Evolutionary conservation across 2,329 filamentous ascomycete genomes (phyloP).

Genomic region (Colletotrichum melonis): DNA sequence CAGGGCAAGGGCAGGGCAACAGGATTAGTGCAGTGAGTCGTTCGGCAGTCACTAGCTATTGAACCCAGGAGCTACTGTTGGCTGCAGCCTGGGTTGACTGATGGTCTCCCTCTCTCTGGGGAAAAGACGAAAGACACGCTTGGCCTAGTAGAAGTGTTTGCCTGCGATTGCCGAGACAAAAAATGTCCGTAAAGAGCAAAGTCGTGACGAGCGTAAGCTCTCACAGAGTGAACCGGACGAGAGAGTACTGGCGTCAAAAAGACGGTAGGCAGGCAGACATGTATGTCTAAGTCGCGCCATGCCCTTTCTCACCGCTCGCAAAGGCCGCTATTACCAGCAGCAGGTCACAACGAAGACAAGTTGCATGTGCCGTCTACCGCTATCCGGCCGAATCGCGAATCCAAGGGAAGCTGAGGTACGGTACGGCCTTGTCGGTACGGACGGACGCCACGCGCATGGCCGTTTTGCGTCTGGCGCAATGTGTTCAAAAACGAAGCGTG

Average conservation of each 20-base stretch:
- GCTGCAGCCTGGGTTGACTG: not conserved
- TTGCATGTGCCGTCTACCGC: not conserved
- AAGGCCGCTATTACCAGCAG: not conserved
- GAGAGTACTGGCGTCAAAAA: not conserved
- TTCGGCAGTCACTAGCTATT: no score
- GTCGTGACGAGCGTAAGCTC: not conserved
- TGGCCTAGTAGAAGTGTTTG: not conserved
- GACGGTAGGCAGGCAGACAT: not conserved
- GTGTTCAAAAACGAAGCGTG: not conserved
- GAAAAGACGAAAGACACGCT: not conserved
- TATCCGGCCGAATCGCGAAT: not conserved
- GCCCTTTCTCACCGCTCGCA: conserved; percentile 3
- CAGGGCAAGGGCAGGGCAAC: not conserved
- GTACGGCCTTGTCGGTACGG: not conserved
- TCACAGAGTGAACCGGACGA: not conserved
- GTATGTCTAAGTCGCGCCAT: not conserved
- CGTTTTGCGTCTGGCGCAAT: conserved; percentile 19
- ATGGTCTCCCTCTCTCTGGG: not conserved
- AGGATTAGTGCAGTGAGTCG: no score
- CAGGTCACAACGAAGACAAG: not conserved
- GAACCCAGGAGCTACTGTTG: not conserved
- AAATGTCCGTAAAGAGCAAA: not conserved
- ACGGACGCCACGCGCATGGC: conserved; percentile 4
- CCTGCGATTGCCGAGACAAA: conserved; percentile 15
- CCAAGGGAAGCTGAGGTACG: not conserved